Base-by-base conservation (phyloP, 495 filamentous ascomycete genomes). In the Penicillium canescens region DNA sequence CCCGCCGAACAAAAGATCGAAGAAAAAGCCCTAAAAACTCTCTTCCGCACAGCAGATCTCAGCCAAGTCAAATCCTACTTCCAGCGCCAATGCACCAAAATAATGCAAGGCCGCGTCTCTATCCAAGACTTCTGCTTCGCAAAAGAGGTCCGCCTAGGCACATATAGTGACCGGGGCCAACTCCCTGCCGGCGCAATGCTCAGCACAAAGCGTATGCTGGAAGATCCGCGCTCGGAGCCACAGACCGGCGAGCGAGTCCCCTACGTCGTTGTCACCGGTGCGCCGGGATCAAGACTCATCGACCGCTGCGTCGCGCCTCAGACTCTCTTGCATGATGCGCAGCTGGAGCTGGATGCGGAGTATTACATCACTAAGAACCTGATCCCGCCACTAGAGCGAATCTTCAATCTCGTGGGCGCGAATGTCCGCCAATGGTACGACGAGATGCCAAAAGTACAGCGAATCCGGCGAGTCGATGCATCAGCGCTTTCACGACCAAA, bases 331-430 rank as follows among this genome's bases (percentile, higher is more conserved):
- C 72, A 83, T 35, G 87, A 88, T 52, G 82, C 87, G 18, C 80
- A 89, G 51, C 76, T 86, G n/a, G 85, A 90, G 56, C 78, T 98
- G n/a, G 94, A 98, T 62, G 83, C 92, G 0, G 92, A 96, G 61
- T 98, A 98, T 70, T 98, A 98, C 70, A 98, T 98, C 59, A 81
- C 81, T 7, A 98, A 96, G 76, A 97, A 96, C 62, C 62, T 98
- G 21, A 94, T 98, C 44, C 95, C 95, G 16, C 94, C 94, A 3
- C 79, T 98, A 3, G 94, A 96, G 70, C 84, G 94, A 12, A 98
- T 98, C 47, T 98, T 98, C 78, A 96, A 95, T 66, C 84, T 98
- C 11, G 91, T 98, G 23, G 94, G 94, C 28, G 94, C 92, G 16
- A 95, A 95, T 68, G 89, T 98, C 11, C 78, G 89, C 13, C 78